These are phyloP conservation scores for Leishmania tarentolae DNA, from an alignment of 208 protist species.

Conservation along the genomic window DNA sequence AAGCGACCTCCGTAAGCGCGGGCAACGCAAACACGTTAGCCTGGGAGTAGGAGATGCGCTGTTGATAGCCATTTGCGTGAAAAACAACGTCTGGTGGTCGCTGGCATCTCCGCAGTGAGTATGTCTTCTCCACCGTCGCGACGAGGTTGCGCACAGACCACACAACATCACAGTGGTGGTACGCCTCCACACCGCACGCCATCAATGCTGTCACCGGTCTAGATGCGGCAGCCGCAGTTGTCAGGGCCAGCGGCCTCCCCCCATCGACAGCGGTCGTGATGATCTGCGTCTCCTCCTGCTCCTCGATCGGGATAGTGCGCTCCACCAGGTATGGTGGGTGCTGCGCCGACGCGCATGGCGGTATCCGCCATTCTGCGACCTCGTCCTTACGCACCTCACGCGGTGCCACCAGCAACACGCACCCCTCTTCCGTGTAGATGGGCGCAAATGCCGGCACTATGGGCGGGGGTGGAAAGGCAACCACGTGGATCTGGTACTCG, in stretches of 20 bases:
- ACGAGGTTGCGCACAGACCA: conserved; percentile 73
- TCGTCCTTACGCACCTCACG: conserved; percentile 76
- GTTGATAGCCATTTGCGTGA: conserved; percentile 44
- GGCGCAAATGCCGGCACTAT: conserved; percentile 53
- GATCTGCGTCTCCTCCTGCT: conserved; percentile 20
- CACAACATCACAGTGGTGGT: conserved; percentile 69
- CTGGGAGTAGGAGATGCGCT: conserved; percentile 13
- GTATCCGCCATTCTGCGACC: conserved; percentile 53
- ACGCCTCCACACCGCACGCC: conserved; percentile 69
- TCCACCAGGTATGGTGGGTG: conserved; percentile 45
- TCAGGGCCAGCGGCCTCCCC: conserved; percentile 5
- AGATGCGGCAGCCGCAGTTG: background rate
- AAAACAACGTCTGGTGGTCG: conserved; percentile 68
- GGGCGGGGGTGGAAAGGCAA: conserved; percentile 52
- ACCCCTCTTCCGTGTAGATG: conserved; percentile 82
- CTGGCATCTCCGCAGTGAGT: conserved; percentile 82
- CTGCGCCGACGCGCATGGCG: conserved; percentile 39
- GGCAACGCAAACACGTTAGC: conserved; percentile 38
- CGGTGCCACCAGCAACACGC: conserved; percentile 61
- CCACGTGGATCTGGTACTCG: conserved; percentile 56
- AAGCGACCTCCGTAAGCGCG: conserved; percentile 33
- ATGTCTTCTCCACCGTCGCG: conserved; percentile 62
- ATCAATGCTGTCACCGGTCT: conserved; percentile 25
- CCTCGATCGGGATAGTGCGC: conserved; percentile 22
- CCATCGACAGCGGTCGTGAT: conserved; percentile 23